Evolutionary conservation across 148 eudicot genomes (phyloP), one percentile per base, ranked within the genome.

Genomic region (Polygonum maritimum): DNA sequence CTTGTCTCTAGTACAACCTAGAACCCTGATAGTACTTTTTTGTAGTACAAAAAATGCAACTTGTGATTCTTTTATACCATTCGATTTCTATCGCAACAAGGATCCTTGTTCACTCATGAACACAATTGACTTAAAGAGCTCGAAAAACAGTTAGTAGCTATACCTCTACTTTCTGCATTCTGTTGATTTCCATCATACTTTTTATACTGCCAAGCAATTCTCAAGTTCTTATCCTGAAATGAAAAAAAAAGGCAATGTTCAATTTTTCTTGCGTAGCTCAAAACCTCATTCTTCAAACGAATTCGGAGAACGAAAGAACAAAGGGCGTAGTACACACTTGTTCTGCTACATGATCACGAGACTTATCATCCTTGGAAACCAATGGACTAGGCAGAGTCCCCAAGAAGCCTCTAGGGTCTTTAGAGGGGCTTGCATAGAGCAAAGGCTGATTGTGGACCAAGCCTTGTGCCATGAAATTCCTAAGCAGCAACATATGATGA

Each of bases 381-480:
- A 90, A 54, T 54, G 86, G 88, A 75, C 77, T 86, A 39, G 98
- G 98, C 84, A 95, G 87, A 77, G 98, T 95, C 52, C 98, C 98
- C 83, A 95, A 88, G 86, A 95, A 95, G 75, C 89, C 92, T 86
- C 82, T 82, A 0, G 98, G 98, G 65, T 95, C 96, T 77, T 81
- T 86, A 1, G 91, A 80, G 13, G 98, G 97, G 80, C 97, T 90
- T 10, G 97, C 96, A 84, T 88, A 95, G 62, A 95, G 84, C 78
- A 95, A 91, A 76, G 96, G 90, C 76, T 95, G 97, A 75, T 87
- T 85, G 77, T 92, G 98, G 47, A 95, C 78, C 79, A 95, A 81
- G 41, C 98, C 98, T 84, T 95, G 98, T 51, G 97, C 88, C 98
- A 95, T 95, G 76, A 95, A 95, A 87, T 89, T 92, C 75, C 98